Conservation (phyloP, 371 early-diverging fungal genomes). For the Haplosporangium sp. region DNA sequence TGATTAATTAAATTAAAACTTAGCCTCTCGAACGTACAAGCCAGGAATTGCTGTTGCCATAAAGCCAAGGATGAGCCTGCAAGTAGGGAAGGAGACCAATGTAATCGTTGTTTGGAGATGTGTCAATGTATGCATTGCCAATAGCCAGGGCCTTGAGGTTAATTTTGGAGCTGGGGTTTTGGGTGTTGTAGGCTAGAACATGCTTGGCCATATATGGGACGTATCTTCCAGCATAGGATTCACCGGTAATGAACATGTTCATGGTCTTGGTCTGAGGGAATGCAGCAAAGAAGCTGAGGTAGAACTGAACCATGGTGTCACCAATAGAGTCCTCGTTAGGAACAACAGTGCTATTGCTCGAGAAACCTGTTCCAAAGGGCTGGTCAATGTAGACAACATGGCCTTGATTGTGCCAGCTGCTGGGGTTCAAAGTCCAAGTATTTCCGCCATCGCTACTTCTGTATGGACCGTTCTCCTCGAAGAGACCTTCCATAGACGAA, state of each 20-base stretch:
- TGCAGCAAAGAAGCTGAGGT: background rate
- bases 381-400: constrained; percentile 1
- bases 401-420: background rate
- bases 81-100: background rate
- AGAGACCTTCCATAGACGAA: background rate
- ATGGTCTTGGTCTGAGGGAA: background rate
- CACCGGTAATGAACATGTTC: constrained; percentile 5
- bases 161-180: background rate
- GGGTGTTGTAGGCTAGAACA: background rate
- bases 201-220: background rate
- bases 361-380: constrained; percentile 2
- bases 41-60: background rate
- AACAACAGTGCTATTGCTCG: background rate
- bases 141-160: background rate
- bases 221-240: background rate
- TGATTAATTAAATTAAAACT: too few relatives aligned
- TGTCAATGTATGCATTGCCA: background rate
- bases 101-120: background rate
- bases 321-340: background rate
- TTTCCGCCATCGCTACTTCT: background rate
- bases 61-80: background rate
- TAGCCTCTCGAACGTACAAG: too few relatives aligned
- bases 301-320: background rate
- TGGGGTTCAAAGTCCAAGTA: background rate
- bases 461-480: background rate